phyloP scores from a whole-genome alignment of 2,329 filamentous ascomycete genomes.

The Pochonia chlamydosporia region DNA sequence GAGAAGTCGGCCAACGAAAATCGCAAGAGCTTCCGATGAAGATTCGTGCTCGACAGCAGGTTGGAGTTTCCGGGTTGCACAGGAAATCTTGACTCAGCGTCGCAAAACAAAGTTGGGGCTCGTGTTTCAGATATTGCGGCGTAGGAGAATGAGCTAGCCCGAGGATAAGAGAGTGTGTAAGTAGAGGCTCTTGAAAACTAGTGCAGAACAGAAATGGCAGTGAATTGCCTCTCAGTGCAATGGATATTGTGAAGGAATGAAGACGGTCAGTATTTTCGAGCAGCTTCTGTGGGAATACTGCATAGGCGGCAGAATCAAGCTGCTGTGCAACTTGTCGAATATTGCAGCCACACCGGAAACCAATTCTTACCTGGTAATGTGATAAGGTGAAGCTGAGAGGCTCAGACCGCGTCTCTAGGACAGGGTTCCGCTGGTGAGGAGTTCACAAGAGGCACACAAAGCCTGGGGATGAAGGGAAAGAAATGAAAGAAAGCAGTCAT shows the following conservation, averaged over 20 bases:
- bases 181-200: not conserved
- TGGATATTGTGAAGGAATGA: too few relatives aligned
- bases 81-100: not conserved
- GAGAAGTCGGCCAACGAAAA: not conserved
- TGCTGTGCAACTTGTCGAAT: not conserved
- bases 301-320: too few relatives aligned
- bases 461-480: not conserved
- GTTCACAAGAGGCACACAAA: not conserved
- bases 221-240: too few relatives aligned
- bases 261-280: too few relatives aligned
- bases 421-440: constrained; percentile 1
- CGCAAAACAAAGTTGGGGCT: not conserved
- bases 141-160: not conserved
- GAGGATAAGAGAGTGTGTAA: not conserved
- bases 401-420: not conserved
- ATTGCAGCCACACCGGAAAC: not conserved
- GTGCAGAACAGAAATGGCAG: not conserved
- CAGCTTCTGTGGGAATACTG: too few relatives aligned
- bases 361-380: constrained; percentile 3
- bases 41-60: too few relatives aligned
- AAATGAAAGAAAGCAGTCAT: not conserved
- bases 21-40: not conserved
- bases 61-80: too few relatives aligned
- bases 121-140: constrained; percentile 7
- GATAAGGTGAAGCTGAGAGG: not conserved